phyloP scores from a whole-genome alignment of 2,329 filamentous ascomycete genomes.

The Fusarium setosum region DNA sequence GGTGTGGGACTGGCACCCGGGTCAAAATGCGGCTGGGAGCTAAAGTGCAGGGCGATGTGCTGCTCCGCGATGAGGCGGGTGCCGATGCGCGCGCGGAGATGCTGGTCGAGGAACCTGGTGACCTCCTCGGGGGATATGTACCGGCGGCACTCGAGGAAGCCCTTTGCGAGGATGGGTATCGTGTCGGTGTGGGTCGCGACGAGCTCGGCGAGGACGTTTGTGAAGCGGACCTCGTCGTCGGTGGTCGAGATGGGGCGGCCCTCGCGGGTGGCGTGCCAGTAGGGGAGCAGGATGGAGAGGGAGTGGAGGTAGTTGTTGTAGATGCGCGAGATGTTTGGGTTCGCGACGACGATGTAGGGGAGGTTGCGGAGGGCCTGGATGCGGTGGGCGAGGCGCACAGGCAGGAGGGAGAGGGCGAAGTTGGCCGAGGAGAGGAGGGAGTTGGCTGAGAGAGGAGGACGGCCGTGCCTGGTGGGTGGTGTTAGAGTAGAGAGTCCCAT shows the following conservation, averaged over 20 bases:
- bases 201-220: constrained; percentile 92
- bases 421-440: constrained; percentile 91
- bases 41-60: constrained; percentile 89
- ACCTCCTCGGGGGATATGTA: constrained; percentile 88
- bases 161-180: constrained; percentile 89
- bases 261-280: constrained; percentile 64
- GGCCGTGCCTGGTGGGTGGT: constrained; percentile 69
- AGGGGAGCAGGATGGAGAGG: constrained; percentile 88
- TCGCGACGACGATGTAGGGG: constrained; percentile 98
- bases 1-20: constrained; percentile 61
- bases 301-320: constrained; percentile 98
- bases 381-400: constrained; percentile 90
- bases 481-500: no score
- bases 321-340: constrained; percentile 92
- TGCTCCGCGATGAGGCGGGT: constrained; percentile 96
- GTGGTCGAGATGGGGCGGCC: constrained; percentile 64
- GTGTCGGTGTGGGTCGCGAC: constrained; percentile 95
- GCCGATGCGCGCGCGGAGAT: constrained; percentile 92
- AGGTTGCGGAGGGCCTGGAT: constrained; percentile 94
- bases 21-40: constrained; percentile 76
- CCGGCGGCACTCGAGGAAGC: constrained; percentile 91
- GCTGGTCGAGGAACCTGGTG: constrained; percentile 92
- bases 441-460: constrained; percentile 83
- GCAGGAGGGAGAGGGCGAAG: constrained; percentile 92
- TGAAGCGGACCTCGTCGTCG: constrained; percentile 91